Base-by-base conservation (phyloP, 345 rosid genomes). In the Gossypium ekmanianum region DNA sequence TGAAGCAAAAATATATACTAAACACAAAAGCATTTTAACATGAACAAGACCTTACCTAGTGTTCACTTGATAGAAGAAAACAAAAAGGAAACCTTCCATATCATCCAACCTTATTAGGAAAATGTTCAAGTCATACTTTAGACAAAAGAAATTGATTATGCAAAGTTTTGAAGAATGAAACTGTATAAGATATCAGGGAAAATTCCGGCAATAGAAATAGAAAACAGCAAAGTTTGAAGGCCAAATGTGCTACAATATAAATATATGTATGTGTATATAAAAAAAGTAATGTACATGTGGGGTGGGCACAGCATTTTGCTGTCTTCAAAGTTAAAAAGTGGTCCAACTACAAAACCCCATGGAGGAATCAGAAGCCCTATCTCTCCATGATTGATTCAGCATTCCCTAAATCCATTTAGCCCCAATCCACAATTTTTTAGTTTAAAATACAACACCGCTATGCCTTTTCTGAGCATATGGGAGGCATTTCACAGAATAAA, bases 281-380 rank as follows among this genome's bases (percentile, higher is more conserved):
- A 34, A 0, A 34, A 14, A 4, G 9, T 48, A 24, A 13, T 6
- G 57, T 24, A 5, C 41, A 68, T 48, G 72, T 68, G 72, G 13
- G 73, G 52, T 70, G 26, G 61, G 61, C 54, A 80, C 29, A 54
- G 27, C 74, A 17, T 68, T 70, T 29, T 27, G 61, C 61, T 52
- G 73, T 69, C 47, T 52, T 29, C 59, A 52, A 51, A 52, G 41
- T 47, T 8, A 48, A 68, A 34, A 65, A 44, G 39, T 76, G 79
- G 85, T 80, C 82, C 82, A 83, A 61, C 62, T 71, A 58, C 74
- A 56, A 65, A 64, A 47, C 73, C 76, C 81, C 10, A 75, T n/a
- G 51, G 80, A 75, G 83, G 80, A 76, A 83, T 83, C 88, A 81
- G 88, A 81, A 79, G 80, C 83, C 79, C 81, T 74, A 79, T 81